Conservation (phyloP, 1,284 basidiomycete species). For the Trichosporon coremiiforme region DNA sequence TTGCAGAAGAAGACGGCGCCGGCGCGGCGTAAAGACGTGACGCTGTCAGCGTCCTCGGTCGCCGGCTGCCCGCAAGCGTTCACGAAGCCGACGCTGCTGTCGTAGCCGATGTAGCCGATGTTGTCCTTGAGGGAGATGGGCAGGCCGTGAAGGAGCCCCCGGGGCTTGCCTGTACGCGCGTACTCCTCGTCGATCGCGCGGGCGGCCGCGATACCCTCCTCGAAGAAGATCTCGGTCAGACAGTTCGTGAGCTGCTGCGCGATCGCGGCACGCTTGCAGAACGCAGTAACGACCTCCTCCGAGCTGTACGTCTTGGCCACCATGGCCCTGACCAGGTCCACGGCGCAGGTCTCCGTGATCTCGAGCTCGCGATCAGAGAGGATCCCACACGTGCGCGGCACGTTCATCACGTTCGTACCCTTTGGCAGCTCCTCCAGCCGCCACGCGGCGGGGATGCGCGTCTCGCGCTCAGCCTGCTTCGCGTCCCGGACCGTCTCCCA, state of each 20-base stretch:
- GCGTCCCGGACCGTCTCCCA: slow-evolving; percentile 62
- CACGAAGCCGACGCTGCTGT: slow-evolving; percentile 33
- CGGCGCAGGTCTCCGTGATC: slow-evolving; percentile 63
- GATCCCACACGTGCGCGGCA: slow-evolving; percentile 66
- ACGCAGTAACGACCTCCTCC: slow-evolving; percentile 57
- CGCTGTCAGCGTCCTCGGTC: slow-evolving; percentile 28
- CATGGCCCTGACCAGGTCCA: slow-evolving; percentile 38
- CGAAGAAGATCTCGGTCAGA: slow-evolving; percentile 56
- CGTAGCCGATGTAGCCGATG: slow-evolving; percentile 44
- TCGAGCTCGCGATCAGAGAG: slow-evolving; percentile 65
- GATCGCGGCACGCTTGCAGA: slow-evolving; percentile 73
- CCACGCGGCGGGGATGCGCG: slow-evolving; percentile 65
- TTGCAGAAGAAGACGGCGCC: slow-evolving; percentile 40
- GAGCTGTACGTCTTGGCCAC: slow-evolving; percentile 29
- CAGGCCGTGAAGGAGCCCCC: slow-evolving; percentile 58
- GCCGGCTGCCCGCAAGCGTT: slow-evolving; percentile 24
- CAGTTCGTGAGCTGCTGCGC: slow-evolving; percentile 70
- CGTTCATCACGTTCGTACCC: slow-evolving; percentile 59
- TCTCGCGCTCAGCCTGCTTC: slow-evolving; percentile 60
- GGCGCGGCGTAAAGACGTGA: slow-evolving; percentile 28
- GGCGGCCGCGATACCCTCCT: slow-evolving; percentile 51
- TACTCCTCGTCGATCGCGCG: slow-evolving; percentile 54
- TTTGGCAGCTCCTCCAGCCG: slow-evolving; percentile 37
- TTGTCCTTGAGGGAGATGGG: slow-evolving; percentile 55
- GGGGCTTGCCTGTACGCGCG: slow-evolving; percentile 46